Percentiles rank a stretch among this genome's conserved stretches.
phyloP scores from a whole-genome alignment of 805 yeast genomes.

The Pichia cabralensis region DNA sequence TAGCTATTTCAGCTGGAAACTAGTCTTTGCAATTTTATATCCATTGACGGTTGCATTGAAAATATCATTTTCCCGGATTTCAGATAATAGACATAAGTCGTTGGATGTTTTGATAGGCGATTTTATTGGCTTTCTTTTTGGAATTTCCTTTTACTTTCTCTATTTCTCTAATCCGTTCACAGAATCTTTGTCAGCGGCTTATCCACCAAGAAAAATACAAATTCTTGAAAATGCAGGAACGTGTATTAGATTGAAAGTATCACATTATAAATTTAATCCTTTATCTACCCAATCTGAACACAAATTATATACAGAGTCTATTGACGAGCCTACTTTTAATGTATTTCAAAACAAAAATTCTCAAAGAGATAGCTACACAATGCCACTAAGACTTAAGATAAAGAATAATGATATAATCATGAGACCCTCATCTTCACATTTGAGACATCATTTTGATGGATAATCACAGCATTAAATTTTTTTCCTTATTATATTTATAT shows the following conservation, averaged over 20 bases:
- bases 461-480: no score
- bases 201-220: slow-evolving; percentile 32
- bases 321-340: no score
- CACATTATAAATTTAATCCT: background rate
- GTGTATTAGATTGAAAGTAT: background rate
- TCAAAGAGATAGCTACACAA: no score
- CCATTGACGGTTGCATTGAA: slow-evolving; percentile 28
- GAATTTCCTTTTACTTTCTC: slow-evolving; percentile 28
- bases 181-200: slow-evolving; percentile 30
- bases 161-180: slow-evolving; percentile 28
- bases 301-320: background rate
- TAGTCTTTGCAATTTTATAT: slow-evolving; percentile 21
- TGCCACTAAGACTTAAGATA: no score
- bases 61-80: slow-evolving; percentile 32
- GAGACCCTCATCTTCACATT: no score
- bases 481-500: no score
- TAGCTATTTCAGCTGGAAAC: slow-evolving; percentile 27
- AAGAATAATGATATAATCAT: no score
- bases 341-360: no score
- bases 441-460: no score
- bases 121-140: slow-evolving; percentile 27
- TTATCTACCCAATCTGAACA: no score
- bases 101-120: slow-evolving; percentile 32
- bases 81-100: slow-evolving; percentile 38
- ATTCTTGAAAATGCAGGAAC: background rate